Percentiles rank a stretch among this genome's conserved stretches.
These are phyloP conservation scores for Alternaria solani DNA, from an alignment of 2,329 filamentous ascomycete species.

Conservation along the genomic window DNA sequence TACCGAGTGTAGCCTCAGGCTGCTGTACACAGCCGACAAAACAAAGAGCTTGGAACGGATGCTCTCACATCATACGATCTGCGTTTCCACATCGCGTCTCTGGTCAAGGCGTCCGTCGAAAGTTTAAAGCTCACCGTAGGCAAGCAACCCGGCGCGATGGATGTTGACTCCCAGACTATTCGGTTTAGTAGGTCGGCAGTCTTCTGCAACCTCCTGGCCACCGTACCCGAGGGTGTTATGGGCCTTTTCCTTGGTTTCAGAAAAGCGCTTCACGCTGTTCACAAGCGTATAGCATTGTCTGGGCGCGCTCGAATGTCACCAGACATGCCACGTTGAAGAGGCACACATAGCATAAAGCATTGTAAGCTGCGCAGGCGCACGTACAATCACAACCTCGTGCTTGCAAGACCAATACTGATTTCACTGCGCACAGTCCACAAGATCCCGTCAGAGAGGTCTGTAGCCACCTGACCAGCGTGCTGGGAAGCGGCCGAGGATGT, in stretches of 20 bases:
- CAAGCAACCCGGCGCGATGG: background rate
- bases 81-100: background rate
- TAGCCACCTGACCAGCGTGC: constrained; percentile 21
- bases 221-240: background rate
- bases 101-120: background rate
- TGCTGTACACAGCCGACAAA: background rate
- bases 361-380: constrained; percentile 1
- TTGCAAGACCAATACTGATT: background rate
- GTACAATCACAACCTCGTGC: constrained; percentile 1
- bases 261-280: background rate
- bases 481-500: constrained; percentile 19
- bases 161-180: background rate
- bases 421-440: constrained; percentile 2
- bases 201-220: background rate
- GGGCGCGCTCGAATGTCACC: background rate
- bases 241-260: background rate
- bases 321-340: background rate
- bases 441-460: constrained; percentile 7
- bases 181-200: background rate
- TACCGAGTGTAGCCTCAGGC: constrained; percentile 1
- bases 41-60: background rate
- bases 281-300: background rate
- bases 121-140: background rate
- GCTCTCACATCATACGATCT: background rate
- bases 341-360: background rate